phyloP scores from a whole-genome alignment of 2,329 filamentous ascomycete species.

The Colletotrichum spinosum region DNA sequence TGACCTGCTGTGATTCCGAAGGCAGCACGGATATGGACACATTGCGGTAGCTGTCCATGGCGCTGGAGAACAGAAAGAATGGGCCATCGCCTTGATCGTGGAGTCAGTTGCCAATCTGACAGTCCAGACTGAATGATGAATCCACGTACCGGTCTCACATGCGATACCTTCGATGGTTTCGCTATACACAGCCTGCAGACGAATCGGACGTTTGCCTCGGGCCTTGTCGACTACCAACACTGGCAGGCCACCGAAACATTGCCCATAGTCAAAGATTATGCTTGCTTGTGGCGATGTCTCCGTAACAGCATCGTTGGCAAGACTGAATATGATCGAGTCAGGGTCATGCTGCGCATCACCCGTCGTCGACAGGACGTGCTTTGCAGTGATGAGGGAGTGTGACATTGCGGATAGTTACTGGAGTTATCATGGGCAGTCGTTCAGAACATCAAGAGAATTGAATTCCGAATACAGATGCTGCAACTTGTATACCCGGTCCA shows the following conservation, averaged over 20 bases:
- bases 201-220: not conserved
- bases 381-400: no score
- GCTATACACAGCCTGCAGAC: slow-evolving; percentile 9
- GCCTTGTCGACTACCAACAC: slow-evolving; percentile 1
- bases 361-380: slow-evolving; percentile 1
- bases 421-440: no score
- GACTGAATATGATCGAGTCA: slow-evolving; percentile 6
- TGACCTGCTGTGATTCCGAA: slow-evolving; percentile 4
- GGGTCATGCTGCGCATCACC: not conserved
- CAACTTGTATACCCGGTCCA: no score
- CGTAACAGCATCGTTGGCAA: not conserved
- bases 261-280: slow-evolving; percentile 26
- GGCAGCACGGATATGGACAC: not conserved
- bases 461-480: no score
- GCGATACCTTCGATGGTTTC: slow-evolving; percentile 17
- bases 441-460: no score
- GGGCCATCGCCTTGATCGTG: slow-evolving; percentile 14
- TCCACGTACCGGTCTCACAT: slow-evolving; percentile 20
- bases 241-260: slow-evolving; percentile 16
- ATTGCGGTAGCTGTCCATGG: slow-evolving; percentile 32
- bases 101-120: not conserved
- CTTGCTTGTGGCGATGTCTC: not conserved
- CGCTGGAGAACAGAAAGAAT: slow-evolving; percentile 33
- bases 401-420: no score
- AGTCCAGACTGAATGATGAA: no score